Base-by-base conservation (phyloP, 2,329 filamentous ascomycete species). In the Neobulgaria alba region DNA sequence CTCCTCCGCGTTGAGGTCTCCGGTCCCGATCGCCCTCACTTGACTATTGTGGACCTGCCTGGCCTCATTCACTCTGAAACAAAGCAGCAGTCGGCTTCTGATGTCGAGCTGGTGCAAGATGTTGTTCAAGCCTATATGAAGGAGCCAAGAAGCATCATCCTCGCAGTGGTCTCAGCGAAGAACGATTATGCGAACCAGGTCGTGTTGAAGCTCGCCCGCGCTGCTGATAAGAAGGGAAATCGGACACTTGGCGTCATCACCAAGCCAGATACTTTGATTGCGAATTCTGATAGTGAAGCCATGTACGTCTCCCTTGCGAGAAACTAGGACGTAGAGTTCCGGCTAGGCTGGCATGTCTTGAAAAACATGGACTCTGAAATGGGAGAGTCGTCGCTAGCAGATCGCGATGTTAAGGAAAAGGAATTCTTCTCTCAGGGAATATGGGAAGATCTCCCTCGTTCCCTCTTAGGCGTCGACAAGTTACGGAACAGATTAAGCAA, bases 101-200 rank as follows among this genome's bases (percentile, higher is more conserved):
- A 56, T 45, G 41, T 67, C 1, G 56, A 64, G 2, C 45, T 68
- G 1, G 68, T 79, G 4, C 47, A 60, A 4, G 53, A 66, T 0
- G 60, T 79, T 9, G 69, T 77, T 1, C 51, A 66, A 2, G 55
- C 57, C 0, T 75, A 75, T 57, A 74, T 74, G 71, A 72, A 71
- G 61, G 70, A 69, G 45, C 61, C 68, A 0, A 66, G 72, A 21
- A 75, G 70, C 33, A 71, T 75, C 33, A 74, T 75, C 33, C 61
- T 75, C 2, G 72, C 71, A 21, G 71, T 75, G 17, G 65, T 75
- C 14, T 71, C 69, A 3, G 72, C 70, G 16, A 75, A 74, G 56
- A 69, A 68, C 32, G 71, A 75, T 47, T 84, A 84, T 48, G 72
- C 72, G 4, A 72, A 77, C 21, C 79, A 85, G 50, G 61, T 67